Conservation (phyloP, 2,329 filamentous ascomycete species). For the Aspergillus sp. region DNA sequence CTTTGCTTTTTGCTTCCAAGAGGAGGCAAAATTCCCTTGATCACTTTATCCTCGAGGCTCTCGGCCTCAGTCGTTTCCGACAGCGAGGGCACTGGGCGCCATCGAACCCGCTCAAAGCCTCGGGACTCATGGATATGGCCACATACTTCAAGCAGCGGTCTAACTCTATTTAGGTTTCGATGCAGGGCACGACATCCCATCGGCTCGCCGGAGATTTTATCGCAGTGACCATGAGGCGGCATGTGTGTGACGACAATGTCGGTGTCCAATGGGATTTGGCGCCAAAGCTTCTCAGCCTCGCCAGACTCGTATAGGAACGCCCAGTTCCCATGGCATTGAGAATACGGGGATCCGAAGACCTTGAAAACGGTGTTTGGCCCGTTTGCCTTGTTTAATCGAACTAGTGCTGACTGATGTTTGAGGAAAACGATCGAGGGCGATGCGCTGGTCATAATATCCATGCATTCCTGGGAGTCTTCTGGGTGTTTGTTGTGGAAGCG, state of each 20-base stretch:
- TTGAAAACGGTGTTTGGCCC: constrained; percentile 56
- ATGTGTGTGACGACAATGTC: constrained; percentile 63
- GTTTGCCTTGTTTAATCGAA: constrained; percentile 50
- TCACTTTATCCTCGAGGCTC: constrained; percentile 19
- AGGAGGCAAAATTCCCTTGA: constrained; percentile 43
- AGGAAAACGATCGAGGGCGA: constrained; percentile 57
- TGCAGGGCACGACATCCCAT: constrained; percentile 57
- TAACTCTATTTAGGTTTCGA: constrained; percentile 49
- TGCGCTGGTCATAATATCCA: constrained; percentile 44
- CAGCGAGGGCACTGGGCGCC: constrained; percentile 36
- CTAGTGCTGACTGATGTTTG: constrained; percentile 51
- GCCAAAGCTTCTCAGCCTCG: constrained; percentile 53
- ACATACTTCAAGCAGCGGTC: constrained; percentile 58
- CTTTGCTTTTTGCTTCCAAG: constrained; percentile 58
- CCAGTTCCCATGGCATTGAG: constrained; percentile 53
- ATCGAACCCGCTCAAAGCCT: constrained; percentile 57
- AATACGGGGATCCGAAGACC: constrained; percentile 64
- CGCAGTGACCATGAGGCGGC: constrained; percentile 56
- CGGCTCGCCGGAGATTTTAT: constrained; percentile 39
- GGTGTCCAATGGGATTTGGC: constrained; percentile 53
- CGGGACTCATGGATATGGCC: constrained; percentile 64
- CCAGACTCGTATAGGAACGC: constrained; percentile 59
- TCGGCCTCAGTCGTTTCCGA: not conserved
- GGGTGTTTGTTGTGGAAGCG: constrained; percentile 50
- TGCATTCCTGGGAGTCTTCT: constrained; percentile 52